Evolutionary conservation across 768 basidiomycete species (phyloP), one percentile per base, ranked within the genome.

Genomic region (Suillus discolor): DNA sequence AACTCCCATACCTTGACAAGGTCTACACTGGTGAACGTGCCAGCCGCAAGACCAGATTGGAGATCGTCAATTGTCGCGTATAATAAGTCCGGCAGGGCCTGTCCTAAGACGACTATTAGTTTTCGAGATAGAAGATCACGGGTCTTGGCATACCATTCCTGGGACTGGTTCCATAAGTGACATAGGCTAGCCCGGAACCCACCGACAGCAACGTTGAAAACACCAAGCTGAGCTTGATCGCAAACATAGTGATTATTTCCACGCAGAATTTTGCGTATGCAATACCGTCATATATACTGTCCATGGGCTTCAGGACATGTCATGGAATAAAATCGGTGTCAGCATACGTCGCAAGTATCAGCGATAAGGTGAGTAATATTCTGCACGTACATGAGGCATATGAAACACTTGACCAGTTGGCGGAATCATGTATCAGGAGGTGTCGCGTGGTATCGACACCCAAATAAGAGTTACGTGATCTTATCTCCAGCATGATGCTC

Each of bases 321-420:
- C 11, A 11, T 12, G 5, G 11, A 31, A 28, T 9, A 6, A 41
- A 9, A 1, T 20, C 2, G 38, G 9, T 59, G 39, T 59, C 36
- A 59, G 57, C 39, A 18, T 41, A 59, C 57, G 38, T 39, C 38
- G 39, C 39, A 41, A 28, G 41, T 60, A 6, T 31, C 31, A 31
- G 31, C 31, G 59, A 60, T 60, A 60, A 60, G 59, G 59, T 42
- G 59, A 42, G 59, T 60, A 60, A 42, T 60, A 60, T 60, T 60
- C 11, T 60, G 39, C 25, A 31, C 25, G 20, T 20, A 44, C 57
- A 41, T 41, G 57, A 59, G 57, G 57, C 42, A 36, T 55, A 31
- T 42, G 41, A 42, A 41, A 60, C 59, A 60, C 25, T 34, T 36
- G 34, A 34, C 39, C 42, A 60, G 41, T 59, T 59, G 57, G 23